Percentiles rank a stretch among this genome's conserved stretches.
Evolutionary conservation across 805 yeast genomes (phyloP).

Genomic region (Middelhovenomyces tepae): DNA sequence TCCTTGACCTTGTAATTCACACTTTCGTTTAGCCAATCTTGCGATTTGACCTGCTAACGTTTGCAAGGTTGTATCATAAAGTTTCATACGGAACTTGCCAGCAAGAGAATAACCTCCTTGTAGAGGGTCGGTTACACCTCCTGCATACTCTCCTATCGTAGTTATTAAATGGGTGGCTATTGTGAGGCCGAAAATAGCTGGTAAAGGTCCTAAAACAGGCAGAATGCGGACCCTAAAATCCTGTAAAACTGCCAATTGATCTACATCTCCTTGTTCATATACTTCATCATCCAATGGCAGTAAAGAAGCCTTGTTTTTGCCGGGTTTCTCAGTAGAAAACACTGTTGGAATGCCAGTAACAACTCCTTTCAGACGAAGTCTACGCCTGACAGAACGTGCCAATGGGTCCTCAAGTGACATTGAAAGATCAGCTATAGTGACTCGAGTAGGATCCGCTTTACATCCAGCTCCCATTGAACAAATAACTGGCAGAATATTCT

Average conservation of each 20-base stretch:
- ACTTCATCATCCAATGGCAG: conserved; percentile 81
- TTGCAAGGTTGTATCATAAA: conserved; percentile 76
- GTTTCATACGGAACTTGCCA: conserved; percentile 77
- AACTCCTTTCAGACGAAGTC: conserved; percentile 74
- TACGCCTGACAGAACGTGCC: conserved; percentile 77
- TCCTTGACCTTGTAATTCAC: too few relatives aligned
- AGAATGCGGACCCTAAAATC: conserved; percentile 90
- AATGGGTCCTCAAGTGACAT: conserved; percentile 90
- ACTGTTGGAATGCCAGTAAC: conserved; percentile 71
- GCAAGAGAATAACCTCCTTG: conserved; percentile 68
- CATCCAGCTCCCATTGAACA: conserved; percentile 98
- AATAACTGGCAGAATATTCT: conserved; percentile 53
- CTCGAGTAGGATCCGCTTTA: conserved; percentile 88
- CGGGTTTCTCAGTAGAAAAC: conserved; percentile 93
- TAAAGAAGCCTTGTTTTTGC: conserved; percentile 82
- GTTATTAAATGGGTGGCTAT: conserved; percentile 80
- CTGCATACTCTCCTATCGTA: conserved; percentile 72
- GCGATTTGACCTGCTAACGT: conserved; percentile 81
- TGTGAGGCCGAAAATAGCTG: conserved; percentile 90
- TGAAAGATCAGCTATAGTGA: conserved; percentile 81
- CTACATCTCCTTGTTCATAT: conserved; percentile 71
- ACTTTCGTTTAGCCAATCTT: conserved; percentile 52
- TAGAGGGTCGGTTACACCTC: conserved; percentile 27
- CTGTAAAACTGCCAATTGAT: conserved; percentile 74
- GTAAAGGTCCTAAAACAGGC: conserved; percentile 95